Base-by-base conservation (phyloP, 306 rosid genomes). In the Dryas octopetala region DNA sequence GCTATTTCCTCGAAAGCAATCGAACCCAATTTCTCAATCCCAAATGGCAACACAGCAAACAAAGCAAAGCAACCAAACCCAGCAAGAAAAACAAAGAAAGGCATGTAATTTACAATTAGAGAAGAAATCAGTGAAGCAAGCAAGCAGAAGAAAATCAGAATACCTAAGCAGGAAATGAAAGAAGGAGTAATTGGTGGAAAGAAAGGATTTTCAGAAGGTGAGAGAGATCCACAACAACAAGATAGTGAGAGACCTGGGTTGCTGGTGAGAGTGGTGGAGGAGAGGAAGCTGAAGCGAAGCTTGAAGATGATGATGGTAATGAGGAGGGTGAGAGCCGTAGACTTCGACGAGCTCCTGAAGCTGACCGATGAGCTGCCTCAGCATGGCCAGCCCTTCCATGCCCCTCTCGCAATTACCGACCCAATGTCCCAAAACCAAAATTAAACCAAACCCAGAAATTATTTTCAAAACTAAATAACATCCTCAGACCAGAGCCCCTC, bases 361-460 rank as follows among this genome's bases (percentile, higher is more conserved):
- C 84, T 91, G 93, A 90, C 84, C 89, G 89, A 93, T 89, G 59
- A 89, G 85, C 79, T 93, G 93, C 89, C 90, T 86, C 83, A 88
- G 88, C 93, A 85, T 91, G 84, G 88, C 90, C 86, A 84, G 74
- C 81, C 84, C 96, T 89, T 89, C 98, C 97, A 86, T 85, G 82
- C 86, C 89, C 70, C 69, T 40, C 68, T 63, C 41, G 12, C 19
- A 17, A 70, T 26, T 13, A 16, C 28, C 45, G 14, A 71, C 76
- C 55, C 54, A 23, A 19, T 43, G 10, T 15, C 23, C 76, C 10
- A 55, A n/a, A 43, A 62, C 68, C 45, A 46, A 44, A 43, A 52
- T 6, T 28, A 32, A 32, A 32, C 38, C 3, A 13, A 5, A 61
- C 16, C 28, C 16, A 49, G 4, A 49, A 9, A 7, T 49, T 4